Evolutionary conservation across 2,329 filamentous ascomycete species (phyloP), one percentile per base, ranked within the genome.

Genomic region (Rhinocladiella similis): DNA sequence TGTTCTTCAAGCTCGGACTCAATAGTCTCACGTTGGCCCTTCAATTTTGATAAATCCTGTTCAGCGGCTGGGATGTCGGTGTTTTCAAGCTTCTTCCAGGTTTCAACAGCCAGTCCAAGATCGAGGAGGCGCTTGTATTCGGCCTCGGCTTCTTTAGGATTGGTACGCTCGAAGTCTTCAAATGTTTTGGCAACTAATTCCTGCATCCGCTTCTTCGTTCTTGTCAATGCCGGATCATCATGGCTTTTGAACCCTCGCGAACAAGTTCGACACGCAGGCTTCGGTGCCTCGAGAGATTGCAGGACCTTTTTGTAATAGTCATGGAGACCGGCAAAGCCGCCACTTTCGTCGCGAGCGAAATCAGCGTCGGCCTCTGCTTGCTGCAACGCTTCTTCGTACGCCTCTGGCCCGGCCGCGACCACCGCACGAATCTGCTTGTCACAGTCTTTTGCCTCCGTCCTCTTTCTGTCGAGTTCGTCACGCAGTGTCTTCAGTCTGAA

Each of bases 201-300:
- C 56, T 87, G 80, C 33, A 97, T 80, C 66, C 85, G 88, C 39
- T 83, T 79, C 48, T 85, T 75, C 59, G 96, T 77, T 3, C 80
- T 50, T 77, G 83, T n/a, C 80, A 85, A 61, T 82, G 85, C 66
- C 82, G 83, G 29, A 73, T 80, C 63, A 77, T 76, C 67, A 79
- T 69, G 53, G 12, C 49, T 50, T 53, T 83, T 72, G 69, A 96
- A 91, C 3, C 79, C 72, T 51, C 91, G 83, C 42, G 83, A 80
- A 68, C 93, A 97, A 19, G 94, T 83, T 33, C 84, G 81, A 70
- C 93, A 97, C 43, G 82, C 82, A 64, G 90, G 88, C 52, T 88
- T 83, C 53, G 88, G 81, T 25, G 50, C 53, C 12, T 53, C 35
- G 18, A 56, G 41, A 19, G 80, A 80, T 35, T 83, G 80, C 49